Conservation (phyloP, 1,284 basidiomycete genomes). For the Cutaneotrichosporon dermatis region DNA sequence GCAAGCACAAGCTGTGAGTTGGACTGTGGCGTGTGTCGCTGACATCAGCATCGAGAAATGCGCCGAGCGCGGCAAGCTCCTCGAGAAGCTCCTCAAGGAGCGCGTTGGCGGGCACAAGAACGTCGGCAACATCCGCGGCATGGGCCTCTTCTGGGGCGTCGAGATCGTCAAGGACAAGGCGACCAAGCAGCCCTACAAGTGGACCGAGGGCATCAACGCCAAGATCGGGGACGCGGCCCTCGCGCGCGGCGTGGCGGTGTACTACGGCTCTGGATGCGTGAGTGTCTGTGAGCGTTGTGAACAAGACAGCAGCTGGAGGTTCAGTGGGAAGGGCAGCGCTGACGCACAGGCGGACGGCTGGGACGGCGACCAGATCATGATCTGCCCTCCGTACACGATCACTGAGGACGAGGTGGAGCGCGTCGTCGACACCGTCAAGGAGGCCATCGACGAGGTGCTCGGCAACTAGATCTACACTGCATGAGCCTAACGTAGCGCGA, state of each 20-base stretch:
- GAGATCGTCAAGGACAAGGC: slow-evolving; percentile 57
- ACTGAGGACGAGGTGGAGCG: slow-evolving; percentile 26
- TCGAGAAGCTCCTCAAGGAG: slow-evolving; percentile 65
- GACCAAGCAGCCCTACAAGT: slow-evolving; percentile 29
- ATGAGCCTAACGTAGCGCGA: background rate
- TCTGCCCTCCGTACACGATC: slow-evolving; percentile 39
- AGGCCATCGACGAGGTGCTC: slow-evolving; percentile 19
- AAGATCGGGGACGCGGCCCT: slow-evolving; percentile 26
- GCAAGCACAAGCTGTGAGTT: slow-evolving; percentile 20
- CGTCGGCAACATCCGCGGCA: slow-evolving; percentile 49
- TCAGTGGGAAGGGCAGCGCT: background rate
- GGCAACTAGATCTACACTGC: background rate
- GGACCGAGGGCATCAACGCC: slow-evolving; percentile 19
- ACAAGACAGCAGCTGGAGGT: too few relatives aligned
- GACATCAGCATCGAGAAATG: slow-evolving; percentile 56
- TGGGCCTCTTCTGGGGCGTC: slow-evolving; percentile 73
- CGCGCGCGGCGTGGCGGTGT: slow-evolving; percentile 27
- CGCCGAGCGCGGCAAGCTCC: slow-evolving; percentile 59
- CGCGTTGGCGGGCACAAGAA: slow-evolving; percentile 14
- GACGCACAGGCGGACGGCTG: slow-evolving; percentile 28
- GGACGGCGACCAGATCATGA: slow-evolving; percentile 37
- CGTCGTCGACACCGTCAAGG: slow-evolving; percentile 18
- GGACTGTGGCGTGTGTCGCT: background rate
- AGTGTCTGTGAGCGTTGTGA: too few relatives aligned
- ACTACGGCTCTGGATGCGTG: slow-evolving; percentile 23